Conservation (phyloP, 2,329 filamentous ascomycete species). For the Monilinia fructigena region DNA sequence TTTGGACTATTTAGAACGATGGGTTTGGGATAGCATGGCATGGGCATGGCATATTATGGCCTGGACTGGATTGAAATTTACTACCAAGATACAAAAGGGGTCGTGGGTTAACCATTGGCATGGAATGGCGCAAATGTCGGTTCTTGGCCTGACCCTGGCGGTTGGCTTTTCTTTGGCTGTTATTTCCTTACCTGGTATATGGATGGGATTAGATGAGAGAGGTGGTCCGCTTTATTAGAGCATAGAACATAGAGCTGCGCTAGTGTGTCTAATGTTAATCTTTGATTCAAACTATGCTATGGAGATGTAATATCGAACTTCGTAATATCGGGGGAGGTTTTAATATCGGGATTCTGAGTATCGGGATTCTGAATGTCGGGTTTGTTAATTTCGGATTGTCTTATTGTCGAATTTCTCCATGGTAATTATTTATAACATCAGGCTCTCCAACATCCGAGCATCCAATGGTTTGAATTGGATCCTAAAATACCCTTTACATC, state of each 20-base stretch:
- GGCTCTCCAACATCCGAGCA: background rate
- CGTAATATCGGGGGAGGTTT: no score
- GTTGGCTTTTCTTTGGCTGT: conserved; percentile 4
- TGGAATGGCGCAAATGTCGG: conserved; percentile 24
- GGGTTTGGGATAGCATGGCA: background rate
- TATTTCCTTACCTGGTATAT: background rate
- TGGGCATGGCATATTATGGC: conserved; percentile 3
- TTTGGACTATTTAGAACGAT: background rate
- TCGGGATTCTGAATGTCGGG: no score
- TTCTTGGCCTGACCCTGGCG: conserved; percentile 18
- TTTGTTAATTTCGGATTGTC: no score
- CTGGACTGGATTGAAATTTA: background rate
- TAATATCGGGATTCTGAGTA: no score
- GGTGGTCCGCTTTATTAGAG: conserved; percentile 3
- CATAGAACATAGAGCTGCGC: conserved; percentile 20
- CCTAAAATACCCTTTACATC: background rate
- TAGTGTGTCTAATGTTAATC: conserved; percentile 9
- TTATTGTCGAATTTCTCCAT: no score
- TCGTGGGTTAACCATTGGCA: background rate
- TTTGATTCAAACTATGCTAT: background rate
- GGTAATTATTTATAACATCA: no score
- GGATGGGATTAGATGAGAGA: conserved; percentile 9
- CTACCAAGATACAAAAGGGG: conserved; percentile 6
- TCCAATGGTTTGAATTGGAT: background rate
- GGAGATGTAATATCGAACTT: background rate